phyloP scores from a whole-genome alignment of 495 filamentous ascomycete genomes.

The Ramalina peruviana region DNA sequence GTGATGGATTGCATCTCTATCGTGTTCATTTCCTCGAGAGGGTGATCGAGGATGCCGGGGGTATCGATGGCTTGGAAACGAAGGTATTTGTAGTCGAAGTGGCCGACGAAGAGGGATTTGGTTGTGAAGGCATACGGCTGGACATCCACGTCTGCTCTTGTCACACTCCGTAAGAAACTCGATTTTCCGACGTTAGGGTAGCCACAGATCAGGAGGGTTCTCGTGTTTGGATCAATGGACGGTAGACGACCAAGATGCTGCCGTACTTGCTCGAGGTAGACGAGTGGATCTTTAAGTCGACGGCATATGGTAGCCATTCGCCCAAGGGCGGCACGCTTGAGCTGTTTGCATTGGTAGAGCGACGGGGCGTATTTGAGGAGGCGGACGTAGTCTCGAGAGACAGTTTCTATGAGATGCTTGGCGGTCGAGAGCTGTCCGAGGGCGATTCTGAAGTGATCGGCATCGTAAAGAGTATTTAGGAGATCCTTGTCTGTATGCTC shows the following conservation, averaged over 20 bases:
- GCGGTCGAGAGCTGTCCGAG: slow-evolving; percentile 91
- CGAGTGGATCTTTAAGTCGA: slow-evolving; percentile 79
- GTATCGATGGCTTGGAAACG: slow-evolving; percentile 84
- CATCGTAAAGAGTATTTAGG: slow-evolving; percentile 81
- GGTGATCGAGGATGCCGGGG: slow-evolving; percentile 93
- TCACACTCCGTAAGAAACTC: slow-evolving; percentile 81
- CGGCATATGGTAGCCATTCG: slow-evolving; percentile 94
- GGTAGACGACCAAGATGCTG: slow-evolving; percentile 96
- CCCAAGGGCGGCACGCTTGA: slow-evolving; percentile 78
- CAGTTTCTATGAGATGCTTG: slow-evolving; percentile 90
- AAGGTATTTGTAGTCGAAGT: slow-evolving; percentile 97
- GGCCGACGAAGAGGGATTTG: slow-evolving; percentile 91
- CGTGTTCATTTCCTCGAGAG: slow-evolving; percentile 98
- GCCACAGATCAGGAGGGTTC: slow-evolving; percentile 88
- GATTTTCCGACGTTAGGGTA: slow-evolving; percentile 98
- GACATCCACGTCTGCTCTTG: slow-evolving; percentile 90
- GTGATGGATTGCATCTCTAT: slow-evolving; percentile 99
- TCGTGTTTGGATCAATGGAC: slow-evolving; percentile 92
- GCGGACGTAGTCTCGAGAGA: slow-evolving; percentile 85
- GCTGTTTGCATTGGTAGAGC: slow-evolving; percentile 89
- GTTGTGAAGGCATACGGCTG: slow-evolving; percentile 99
- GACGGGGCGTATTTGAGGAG: slow-evolving; percentile 92
- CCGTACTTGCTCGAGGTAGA: slow-evolving; percentile 94
- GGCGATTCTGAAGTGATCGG: slow-evolving; percentile 94
- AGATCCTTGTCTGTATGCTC: slow-evolving; percentile 50